Conservation (phyloP, 768 basidiomycete genomes). For the Vararia minispora region DNA sequence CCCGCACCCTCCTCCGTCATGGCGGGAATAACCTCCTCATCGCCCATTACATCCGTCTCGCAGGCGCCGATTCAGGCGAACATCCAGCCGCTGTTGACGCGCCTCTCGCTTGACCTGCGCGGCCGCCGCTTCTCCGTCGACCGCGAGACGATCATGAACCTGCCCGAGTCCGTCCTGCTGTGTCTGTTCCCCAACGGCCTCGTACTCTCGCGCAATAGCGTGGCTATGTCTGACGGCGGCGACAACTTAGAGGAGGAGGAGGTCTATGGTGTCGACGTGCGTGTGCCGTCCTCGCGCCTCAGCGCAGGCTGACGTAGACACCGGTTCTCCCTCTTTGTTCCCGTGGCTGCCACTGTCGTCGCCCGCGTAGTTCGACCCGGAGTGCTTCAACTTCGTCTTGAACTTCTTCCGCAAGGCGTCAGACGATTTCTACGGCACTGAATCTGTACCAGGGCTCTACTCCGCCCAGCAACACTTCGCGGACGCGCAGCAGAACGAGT, state of each 20-base stretch:
- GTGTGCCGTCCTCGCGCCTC: slow-evolving; percentile 24
- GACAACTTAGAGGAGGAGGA: slow-evolving; percentile 79
- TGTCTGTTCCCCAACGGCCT: slow-evolving; percentile 97
- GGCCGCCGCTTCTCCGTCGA: slow-evolving; percentile 90
- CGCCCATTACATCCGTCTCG: slow-evolving; percentile 43
- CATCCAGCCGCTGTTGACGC: slow-evolving; percentile 77
- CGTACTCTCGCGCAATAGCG: slow-evolving; percentile 81
- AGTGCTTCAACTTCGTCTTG: slow-evolving; percentile 91
- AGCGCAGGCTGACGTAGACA: too few species aligned
- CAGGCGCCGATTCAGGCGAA: slow-evolving; percentile 56
- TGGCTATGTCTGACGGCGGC: slow-evolving; percentile 60
- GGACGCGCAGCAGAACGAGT: slow-evolving; percentile 51
- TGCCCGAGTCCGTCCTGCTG: slow-evolving; percentile 92
- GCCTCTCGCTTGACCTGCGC: slow-evolving; percentile 86
- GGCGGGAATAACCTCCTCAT: slow-evolving; percentile 32
- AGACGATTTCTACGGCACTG: slow-evolving; percentile 85
- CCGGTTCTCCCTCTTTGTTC: slow-evolving; percentile 6
- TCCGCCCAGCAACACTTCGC: slow-evolving; percentile 70
- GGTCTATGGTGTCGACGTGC: slow-evolving; percentile 91
- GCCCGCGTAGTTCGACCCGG: slow-evolving; percentile 77
- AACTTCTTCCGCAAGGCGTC: slow-evolving; percentile 85
- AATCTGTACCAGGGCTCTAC: slow-evolving; percentile 59
- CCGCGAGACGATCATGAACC: slow-evolving; percentile 94
- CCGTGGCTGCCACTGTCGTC: slow-evolving; percentile 8
- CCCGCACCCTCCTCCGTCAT: slow-evolving; percentile 17